Evolutionary conservation across 176 grass and related monocot species (phyloP), one percentile per base, ranked within the genome.

Genomic region (Zea mays): DNA sequence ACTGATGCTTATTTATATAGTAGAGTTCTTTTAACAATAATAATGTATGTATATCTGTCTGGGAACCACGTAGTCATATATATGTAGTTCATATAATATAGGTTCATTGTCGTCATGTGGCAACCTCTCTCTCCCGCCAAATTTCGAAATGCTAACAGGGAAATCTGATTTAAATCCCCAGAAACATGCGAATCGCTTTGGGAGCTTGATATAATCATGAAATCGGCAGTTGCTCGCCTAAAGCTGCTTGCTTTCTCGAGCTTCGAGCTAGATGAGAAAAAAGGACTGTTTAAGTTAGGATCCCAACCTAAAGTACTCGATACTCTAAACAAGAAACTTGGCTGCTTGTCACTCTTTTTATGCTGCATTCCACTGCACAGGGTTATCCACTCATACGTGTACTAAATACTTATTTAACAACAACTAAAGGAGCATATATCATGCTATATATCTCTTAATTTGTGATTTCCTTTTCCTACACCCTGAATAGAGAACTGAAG

Each of bases 131-230:
- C 48, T 84, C 82, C 77, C 77, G 65, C 76, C 82, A 88, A 88
- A 82, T 72, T 88, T 88, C 81, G 82, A 85, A 88, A 85, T 85
- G 60, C 17, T 65, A 71, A 75, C 51, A 67, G 36, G 71, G 57
- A 88, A 81, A 84, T 76, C 64, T 27, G 67, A 62, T 88, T 76
- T 39, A 80, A 81, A 65, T 76, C 77, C 81, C 82, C 0, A 48
- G 74, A 88, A 85, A 84, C 82, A 21, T 71, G 86, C 47, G 3
- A 51, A 57, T 40, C 81, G 64, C 81, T 44, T 80, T 71, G 43
- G 27, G 14, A 88, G 60, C 71, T 70, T 64, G 66, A 65, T 77
- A 82, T 50, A 88, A 49, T 81, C 34, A 77, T 58, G 55, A 21
- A 84, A 49, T 71, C 48, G 64, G 48, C 57, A 65, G 55, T 84